phyloP scores from a whole-genome alignment of 441 rosid species.

The Gossypium davidsonii region DNA sequence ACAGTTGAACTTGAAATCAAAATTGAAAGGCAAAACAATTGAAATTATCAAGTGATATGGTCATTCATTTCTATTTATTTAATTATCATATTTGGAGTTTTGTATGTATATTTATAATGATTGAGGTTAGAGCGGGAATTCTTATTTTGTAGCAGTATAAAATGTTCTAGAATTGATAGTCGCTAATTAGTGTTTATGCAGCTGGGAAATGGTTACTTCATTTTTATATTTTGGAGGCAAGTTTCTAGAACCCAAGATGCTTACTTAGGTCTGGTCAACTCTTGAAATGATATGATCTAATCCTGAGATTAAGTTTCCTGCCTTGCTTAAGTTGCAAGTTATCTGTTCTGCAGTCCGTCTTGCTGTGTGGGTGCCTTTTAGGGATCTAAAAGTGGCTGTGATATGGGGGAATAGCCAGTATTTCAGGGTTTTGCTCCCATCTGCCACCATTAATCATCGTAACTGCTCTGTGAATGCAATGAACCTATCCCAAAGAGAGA shows the following conservation, averaged over 20 bases:
- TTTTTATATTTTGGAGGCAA: background rate
- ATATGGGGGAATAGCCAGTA: background rate
- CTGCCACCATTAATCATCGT: background rate
- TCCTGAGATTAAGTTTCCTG: background rate
- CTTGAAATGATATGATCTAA: background rate
- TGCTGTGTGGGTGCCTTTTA: background rate
- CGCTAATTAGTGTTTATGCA: background rate
- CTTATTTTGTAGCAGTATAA: background rate
- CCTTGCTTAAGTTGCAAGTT: background rate
- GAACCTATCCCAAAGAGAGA: background rate
- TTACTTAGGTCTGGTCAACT: background rate
- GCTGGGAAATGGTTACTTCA: background rate
- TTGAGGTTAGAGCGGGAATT: background rate
- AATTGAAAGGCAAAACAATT: background rate
- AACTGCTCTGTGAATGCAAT: background rate
- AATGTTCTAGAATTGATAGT: background rate
- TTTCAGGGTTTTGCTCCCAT: background rate
- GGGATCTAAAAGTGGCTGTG: background rate
- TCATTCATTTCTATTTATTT: background rate
- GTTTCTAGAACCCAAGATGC: background rate
- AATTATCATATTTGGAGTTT: background rate
- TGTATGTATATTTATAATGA: background rate
- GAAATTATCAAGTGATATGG: background rate
- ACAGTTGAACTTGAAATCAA: background rate
- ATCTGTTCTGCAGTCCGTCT: background rate